Evolutionary conservation across 2,329 filamentous ascomycete species (phyloP).

Genomic region (Xylaria digitata): DNA sequence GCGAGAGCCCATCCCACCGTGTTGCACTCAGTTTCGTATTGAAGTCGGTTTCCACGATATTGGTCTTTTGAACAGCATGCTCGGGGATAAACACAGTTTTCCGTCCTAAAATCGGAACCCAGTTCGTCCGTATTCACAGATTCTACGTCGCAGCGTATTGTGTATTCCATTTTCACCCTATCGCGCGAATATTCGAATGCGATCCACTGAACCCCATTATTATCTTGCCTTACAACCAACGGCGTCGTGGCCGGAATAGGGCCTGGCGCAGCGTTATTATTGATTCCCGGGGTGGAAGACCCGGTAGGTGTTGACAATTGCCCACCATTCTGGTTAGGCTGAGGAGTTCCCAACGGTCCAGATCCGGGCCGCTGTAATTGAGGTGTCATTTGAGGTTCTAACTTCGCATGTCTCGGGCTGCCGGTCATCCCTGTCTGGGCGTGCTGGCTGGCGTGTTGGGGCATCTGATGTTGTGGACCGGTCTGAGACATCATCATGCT

Average conservation of each 20-base stretch:
- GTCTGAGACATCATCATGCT: conserved; percentile 75
- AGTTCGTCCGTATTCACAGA: conserved; percentile 92
- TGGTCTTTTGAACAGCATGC: conserved; percentile 96
- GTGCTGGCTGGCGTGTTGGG: conserved; percentile 69
- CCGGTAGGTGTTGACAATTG: conserved; percentile 59
- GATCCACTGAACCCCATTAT: conserved; percentile 98
- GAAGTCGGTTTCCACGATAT: conserved; percentile 93
- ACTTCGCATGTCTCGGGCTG: conserved; percentile 71
- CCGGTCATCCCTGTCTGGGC: conserved; percentile 67
- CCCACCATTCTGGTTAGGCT: conserved; percentile 57
- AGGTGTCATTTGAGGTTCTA: conserved; percentile 70
- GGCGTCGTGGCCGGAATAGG: conserved; percentile 97
- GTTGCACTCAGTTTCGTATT: conserved; percentile 99
- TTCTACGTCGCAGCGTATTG: conserved; percentile 96
- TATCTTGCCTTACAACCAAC: conserved; percentile 91
- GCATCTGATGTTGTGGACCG: conserved; percentile 67
- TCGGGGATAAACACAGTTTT: conserved; percentile 97
- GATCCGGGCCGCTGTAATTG: conserved; percentile 70
- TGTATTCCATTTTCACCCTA: conserved; percentile 99
- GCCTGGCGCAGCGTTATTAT: conserved; percentile 91
- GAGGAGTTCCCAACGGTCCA: conserved; percentile 60
- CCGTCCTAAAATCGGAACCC: conserved; percentile 89
- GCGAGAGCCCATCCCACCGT: conserved; percentile 99
- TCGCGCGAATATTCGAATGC: conserved; percentile 98
- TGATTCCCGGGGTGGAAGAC: conserved; percentile 67